Base-by-base conservation (phyloP, 2,329 filamentous ascomycete species). In the Colletotrichum phormii region DNA sequence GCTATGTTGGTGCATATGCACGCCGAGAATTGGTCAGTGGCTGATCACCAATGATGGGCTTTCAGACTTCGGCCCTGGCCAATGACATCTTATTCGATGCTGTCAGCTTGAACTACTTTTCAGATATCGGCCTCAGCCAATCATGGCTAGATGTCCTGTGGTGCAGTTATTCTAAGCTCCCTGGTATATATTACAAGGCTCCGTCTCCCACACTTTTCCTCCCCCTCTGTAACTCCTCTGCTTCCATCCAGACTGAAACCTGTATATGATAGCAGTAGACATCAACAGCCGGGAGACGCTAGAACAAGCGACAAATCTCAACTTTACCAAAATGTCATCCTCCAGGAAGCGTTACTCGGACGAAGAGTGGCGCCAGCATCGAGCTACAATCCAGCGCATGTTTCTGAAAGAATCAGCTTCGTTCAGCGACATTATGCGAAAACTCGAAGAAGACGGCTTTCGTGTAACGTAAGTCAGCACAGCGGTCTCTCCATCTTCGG, bases 61-160 rank as follows among this genome's bases (percentile, higher is more conserved):
- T 31, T 46, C 58, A 26, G 49, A 68, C 55, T 49, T 5, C 26
- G 65, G 49, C 35, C 13, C 31, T 13, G 26, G 4, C 59, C 66
- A 68, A 57, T 62, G 12, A 15, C 15, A 4, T 6, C 26, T 0
- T 6, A 4, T 8, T 24, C n/a, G 18, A 31, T 5, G 12, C 8
- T 11, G 15, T 6, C 64, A 22, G 46, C 51, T 53, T 13, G 53
- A 37, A 5, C 18, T 1, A 7, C 4, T 13, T 54, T 59, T 53
- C 59, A 68, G 51, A 59, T 29, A 68, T 54, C 22, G 69, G 51
- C 5, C 13, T 35, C n/a, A 8, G 11, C 69, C 37, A 72, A 72
- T 63, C 22, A 62, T 22, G 8, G 18, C 8, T 1, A 18, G 1
- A 51, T 12, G n/a, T 5, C 29, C 7, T 26, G n/a, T 18, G 9